These are phyloP conservation scores for Hysterium pulicare DNA, from an alignment of 2,329 filamentous ascomycete genomes.

Conservation along the genomic window DNA sequence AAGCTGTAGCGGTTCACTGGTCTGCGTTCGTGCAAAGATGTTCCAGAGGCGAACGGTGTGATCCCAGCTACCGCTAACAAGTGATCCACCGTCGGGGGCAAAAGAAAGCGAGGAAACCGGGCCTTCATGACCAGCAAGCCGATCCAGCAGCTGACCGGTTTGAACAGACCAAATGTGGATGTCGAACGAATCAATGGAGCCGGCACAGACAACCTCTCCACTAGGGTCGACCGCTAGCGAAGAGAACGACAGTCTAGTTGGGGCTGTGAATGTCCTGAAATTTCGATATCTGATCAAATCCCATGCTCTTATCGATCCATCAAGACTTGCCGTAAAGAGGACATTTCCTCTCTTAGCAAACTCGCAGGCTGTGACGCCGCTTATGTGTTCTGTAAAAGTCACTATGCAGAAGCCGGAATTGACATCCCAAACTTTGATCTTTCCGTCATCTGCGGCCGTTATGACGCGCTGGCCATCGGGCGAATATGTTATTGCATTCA, in stretches of 20 bases:
- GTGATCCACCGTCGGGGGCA: constrained; percentile 74
- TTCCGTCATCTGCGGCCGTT: constrained; percentile 92
- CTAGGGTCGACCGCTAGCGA: constrained; percentile 95
- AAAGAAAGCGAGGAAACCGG: constrained; percentile 88
- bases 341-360: constrained; percentile 96
- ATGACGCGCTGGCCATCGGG: constrained; percentile 91
- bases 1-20: constrained; percentile 87
- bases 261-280: constrained; percentile 95
- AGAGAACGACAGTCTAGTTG: constrained; percentile 85
- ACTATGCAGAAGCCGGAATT: constrained; percentile 96
- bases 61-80: constrained; percentile 96
- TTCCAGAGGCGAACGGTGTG: constrained; percentile 94
- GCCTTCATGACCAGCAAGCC: constrained; percentile 87
- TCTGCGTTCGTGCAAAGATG: constrained; percentile 90
- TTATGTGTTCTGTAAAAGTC: constrained; percentile 95
- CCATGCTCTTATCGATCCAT: constrained; percentile 93
- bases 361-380: constrained; percentile 88
- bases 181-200: constrained; percentile 92
- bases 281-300: constrained; percentile 94
- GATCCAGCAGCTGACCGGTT: constrained; percentile 90
- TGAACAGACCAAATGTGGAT: constrained; percentile 99
- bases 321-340: constrained; percentile 89
- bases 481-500: constrained; percentile 90
- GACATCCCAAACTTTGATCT: constrained; percentile 98
- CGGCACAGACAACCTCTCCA: constrained; percentile 92